These are phyloP conservation scores for Hygrophorus pudorinus DNA, from an alignment of 768 basidiomycete species.

Conservation along the genomic window DNA sequence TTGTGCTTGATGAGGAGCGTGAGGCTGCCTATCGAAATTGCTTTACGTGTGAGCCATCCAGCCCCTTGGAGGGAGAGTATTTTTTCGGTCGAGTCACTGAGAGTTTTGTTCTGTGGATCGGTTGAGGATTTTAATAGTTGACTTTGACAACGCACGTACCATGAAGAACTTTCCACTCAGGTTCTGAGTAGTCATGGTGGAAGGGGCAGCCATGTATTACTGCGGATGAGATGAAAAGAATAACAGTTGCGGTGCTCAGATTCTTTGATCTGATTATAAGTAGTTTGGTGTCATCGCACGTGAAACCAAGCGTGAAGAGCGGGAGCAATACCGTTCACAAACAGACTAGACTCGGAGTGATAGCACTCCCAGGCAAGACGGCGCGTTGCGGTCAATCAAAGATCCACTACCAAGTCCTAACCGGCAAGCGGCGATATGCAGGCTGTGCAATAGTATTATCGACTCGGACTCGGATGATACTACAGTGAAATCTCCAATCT, in stretches of 20 bases:
- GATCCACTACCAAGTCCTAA: too few species aligned
- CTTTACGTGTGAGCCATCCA: conserved; percentile 58
- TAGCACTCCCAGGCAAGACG: too few species aligned
- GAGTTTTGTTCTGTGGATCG: conserved; percentile 49
- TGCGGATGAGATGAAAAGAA: not conserved
- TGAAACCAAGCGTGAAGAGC: too few species aligned
- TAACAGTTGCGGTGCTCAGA: not conserved
- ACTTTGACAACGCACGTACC: conserved; percentile 29
- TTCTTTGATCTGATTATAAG: too few species aligned
- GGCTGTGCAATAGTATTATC: not conserved
- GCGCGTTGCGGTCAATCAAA: too few species aligned
- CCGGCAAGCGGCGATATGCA: too few species aligned
- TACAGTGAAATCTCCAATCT: not conserved
- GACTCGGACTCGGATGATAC: too few species aligned
- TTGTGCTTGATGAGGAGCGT: conserved; percentile 57
- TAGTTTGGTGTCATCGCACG: too few species aligned
- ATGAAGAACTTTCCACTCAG: conserved; percentile 53
- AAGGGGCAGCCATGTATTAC: conserved; percentile 52
- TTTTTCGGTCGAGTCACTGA: conserved; percentile 51
- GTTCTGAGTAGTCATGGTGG: conserved; percentile 46
- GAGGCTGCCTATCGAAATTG: conserved; percentile 45
- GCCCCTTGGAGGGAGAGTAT: conserved; percentile 67
- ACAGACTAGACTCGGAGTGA: too few species aligned
- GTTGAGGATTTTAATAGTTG: not conserved
- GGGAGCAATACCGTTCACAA: too few species aligned